Evolutionary conservation across 148 eudicot genomes (phyloP), one percentile per base, ranked within the genome.

Genomic region (Persicaria tinctoria): DNA sequence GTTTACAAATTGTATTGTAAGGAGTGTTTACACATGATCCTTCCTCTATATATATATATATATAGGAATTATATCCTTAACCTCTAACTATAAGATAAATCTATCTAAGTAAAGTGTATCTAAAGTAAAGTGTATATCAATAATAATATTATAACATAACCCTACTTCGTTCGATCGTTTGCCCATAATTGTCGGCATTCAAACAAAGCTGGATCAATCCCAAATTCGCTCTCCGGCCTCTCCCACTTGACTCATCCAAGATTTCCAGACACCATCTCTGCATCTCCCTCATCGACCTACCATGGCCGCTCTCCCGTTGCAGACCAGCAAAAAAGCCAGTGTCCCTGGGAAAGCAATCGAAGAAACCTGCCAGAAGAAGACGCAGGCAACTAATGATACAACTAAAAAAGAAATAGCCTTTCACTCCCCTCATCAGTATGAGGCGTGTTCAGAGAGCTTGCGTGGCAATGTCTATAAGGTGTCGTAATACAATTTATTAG

Each of bases 281-380:
- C 85, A 83, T 86, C 87, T 76, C 20, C 48, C 53, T 16, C 46
- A 8, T n/a, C 72, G 45, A 56, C 45, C 11, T 53, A 46, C 64
- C 80, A 74, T 63, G 80, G 82, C 83, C 0, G 79, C 85, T 20
- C 75, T 71, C 13, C 93, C 93, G 8, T 72, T 91, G 0, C 84
- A 84, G 60, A 77, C 80, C 48, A 88, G 87, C 91, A 91, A 70
- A 81, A 78, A 76, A 45, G 82, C 83, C 77, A 95, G 92, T 81
- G 76, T 86, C 74, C 70, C 82, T 14, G 84, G 78, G 7, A 88
- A 91, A 55, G 87, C 97, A 0, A 85, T 95, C 77, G 99, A 95
- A 76, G 91, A 95, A 77, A 89, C 87, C 73, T 95, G 92, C 96
- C 96, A 95, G 81, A 92, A 95, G 64, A 95, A 95, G 54, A 78